Evolutionary conservation across 768 basidiomycete genomes (phyloP).

Genomic region (Lanmaoa rubissima): DNA sequence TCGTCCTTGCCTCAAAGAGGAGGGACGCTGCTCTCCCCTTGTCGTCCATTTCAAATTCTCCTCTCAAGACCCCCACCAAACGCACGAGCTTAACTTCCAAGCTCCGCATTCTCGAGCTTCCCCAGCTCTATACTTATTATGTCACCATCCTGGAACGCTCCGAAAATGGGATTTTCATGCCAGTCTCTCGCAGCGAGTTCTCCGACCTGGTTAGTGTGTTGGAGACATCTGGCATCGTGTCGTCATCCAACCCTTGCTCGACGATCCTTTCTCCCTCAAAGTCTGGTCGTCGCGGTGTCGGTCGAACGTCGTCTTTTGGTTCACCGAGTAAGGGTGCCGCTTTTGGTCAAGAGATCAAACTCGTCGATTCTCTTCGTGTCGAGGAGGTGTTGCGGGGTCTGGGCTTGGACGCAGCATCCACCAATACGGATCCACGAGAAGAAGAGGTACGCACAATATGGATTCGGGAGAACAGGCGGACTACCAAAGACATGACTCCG

Average conservation of each 20-base stretch:
- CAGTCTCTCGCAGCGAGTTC: constrained; percentile 77
- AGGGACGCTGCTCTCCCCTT: constrained; percentile 56
- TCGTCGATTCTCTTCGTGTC: constrained; percentile 60
- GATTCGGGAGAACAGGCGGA: constrained; percentile 39
- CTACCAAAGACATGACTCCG: constrained; percentile 36
- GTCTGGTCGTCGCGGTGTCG: constrained; percentile 50
- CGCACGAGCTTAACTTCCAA: constrained; percentile 42
- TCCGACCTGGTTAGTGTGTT: constrained; percentile 66
- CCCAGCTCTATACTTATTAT: constrained; percentile 67
- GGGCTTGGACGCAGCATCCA: constrained; percentile 35
- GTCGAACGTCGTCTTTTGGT: constrained; percentile 60
- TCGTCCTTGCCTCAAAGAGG: constrained; percentile 65
- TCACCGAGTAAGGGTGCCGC: constrained; percentile 24
- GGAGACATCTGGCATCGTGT: constrained; percentile 69
- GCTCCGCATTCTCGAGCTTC: constrained; percentile 49
- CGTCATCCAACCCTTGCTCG: constrained; percentile 33
- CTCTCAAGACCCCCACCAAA: constrained; percentile 48
- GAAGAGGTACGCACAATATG: constrained; percentile 45
- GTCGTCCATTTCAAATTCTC: constrained; percentile 35
- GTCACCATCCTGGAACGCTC: constrained; percentile 53
- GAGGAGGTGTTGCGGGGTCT: constrained; percentile 74
- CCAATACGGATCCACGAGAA: constrained; percentile 37
- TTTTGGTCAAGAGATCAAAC: constrained; percentile 44
- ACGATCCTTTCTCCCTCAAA: constrained; percentile 40
- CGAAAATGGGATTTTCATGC: constrained; percentile 52